phyloP scores from a whole-genome alignment of 495 filamentous ascomycete genomes.

The Penicillium arizonense region DNA sequence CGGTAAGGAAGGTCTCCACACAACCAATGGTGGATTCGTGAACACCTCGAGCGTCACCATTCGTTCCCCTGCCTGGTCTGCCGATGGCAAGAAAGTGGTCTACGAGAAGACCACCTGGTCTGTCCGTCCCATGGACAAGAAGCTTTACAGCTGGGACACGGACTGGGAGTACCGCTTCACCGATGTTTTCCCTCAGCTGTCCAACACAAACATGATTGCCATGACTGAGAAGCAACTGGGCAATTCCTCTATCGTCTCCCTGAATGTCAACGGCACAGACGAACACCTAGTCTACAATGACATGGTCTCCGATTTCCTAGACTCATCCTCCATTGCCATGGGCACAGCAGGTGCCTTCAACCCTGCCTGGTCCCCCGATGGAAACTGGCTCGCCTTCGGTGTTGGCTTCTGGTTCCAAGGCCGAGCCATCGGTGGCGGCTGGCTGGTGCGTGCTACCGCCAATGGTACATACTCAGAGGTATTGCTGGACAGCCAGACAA shows the following conservation, averaged over 20 bases:
- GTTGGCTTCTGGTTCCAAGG: conserved; percentile 31
- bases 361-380: conserved; percentile 29
- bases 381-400: conserved; percentile 30
- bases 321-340: conserved; percentile 6
- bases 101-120: conserved; percentile 28
- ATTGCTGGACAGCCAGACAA: conserved; percentile 15
- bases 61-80: conserved; percentile 29
- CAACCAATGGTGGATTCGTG: conserved; percentile 13
- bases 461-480: conserved; percentile 25
- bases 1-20: conserved; percentile 19
- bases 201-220: conserved; percentile 17
- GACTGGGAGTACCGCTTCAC: conserved; percentile 38
- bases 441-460: conserved; percentile 20
- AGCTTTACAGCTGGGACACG: conserved; percentile 28
- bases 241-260: conserved; percentile 23
- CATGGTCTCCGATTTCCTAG: conserved; percentile 4
- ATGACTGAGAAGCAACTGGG: conserved; percentile 30
- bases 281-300: conserved; percentile 12
- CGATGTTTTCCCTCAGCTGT: conserved; percentile 32
- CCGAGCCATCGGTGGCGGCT: conserved; percentile 20
- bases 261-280: conserved; percentile 13
- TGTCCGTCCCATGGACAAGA: conserved; percentile 23
- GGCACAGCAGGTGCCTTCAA: conserved; percentile 25
- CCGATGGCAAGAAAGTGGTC: conserved; percentile 24
- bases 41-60: conserved; percentile 14